Evolutionary conservation across 129 eudicot genomes (phyloP), one percentile per base, ranked within the genome.

Genomic region (Cynara cardunculus): DNA sequence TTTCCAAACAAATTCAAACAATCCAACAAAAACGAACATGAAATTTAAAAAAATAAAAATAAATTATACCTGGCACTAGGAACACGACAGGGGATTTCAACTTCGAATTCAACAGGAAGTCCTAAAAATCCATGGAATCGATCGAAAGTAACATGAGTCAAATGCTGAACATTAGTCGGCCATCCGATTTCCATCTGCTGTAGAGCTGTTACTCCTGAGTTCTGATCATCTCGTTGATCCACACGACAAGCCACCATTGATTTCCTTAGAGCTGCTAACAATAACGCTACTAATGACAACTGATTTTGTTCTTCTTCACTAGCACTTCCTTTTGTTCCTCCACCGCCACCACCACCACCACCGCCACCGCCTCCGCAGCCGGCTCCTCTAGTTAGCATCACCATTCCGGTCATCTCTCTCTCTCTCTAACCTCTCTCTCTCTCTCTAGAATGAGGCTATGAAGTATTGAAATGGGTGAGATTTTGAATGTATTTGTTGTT

Each of bases 141-240:
- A 62, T 95, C 99, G 76, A 95, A 95, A 7, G 99, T 95, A 44
- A 95, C 99, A 79, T 95, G 99, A 25, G 97, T 88, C 44, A 95
- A 46, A 81, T 95, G 99, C 25, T 92, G 91, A 4, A 95, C 97
- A 75, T 95, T 88, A 0, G 99, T 95, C 21, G 99, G 99, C 94
- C 97, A 89, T 28, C 99, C 99, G 27, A 95, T 95, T 79, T 94
- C 97, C 99, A 94, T 89, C 13, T 82, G 89, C 77, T 71, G 87
- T 25, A 91, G 79, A 56, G 81, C 74, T 27, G 75, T 7, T 75
- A 62, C 18, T 25, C 77, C 81, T 19, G 73, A 61, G 12, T 30
- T 87, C 69, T 79, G 81, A 26, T 87, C 89, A 71, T 82, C 89
- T 13, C 77, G 74, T 18, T 86, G 81, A 16, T 89, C 94, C 5